Evolutionary conservation across 148 eudicot species (phyloP).

Genomic region (Camellia sinensis): DNA sequence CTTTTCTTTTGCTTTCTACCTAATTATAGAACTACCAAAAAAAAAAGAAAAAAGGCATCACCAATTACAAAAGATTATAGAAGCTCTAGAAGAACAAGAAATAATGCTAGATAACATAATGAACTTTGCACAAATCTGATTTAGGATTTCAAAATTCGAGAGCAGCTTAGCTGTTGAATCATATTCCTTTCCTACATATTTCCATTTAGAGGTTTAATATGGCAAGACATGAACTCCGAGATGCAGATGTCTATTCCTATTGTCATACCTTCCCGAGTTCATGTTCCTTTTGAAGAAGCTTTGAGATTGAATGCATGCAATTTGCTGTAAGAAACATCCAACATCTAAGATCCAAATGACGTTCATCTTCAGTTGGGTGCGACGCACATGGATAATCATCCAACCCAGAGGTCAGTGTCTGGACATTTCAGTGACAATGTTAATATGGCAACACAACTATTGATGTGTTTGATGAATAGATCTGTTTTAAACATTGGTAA

Average conservation of each 20-base stretch:
- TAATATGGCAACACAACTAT: conserved; percentile 5
- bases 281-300: conserved; percentile 45
- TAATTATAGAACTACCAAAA: not conserved
- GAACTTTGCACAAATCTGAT: conserved; percentile 54
- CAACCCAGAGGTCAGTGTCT: conserved; percentile 90
- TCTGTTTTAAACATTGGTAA: not conserved
- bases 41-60: not conserved
- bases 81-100: not conserved
- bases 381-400: conserved; percentile 99
- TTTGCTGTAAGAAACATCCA: conserved; percentile 99
- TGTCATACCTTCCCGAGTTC: conserved; percentile 56
- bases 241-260: not conserved
- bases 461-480: not conserved
- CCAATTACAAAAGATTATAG: not conserved
- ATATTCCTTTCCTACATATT: conserved; percentile 80
- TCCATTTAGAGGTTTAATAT: conserved; percentile 16
- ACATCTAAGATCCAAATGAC: conserved; percentile 96
- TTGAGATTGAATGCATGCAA: conserved; percentile 68
- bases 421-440: conserved; percentile 20
- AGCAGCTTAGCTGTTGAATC: conserved; percentile 53
- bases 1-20: not conserved
- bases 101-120: not conserved
- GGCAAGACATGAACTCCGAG: conserved; percentile 15
- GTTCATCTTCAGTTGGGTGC: conserved; percentile 91
- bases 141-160: conserved; percentile 78